A percentile compares a stretch with the other conserved stretches of the same genome.
These are phyloP conservation scores for Wilcoxina mikolae DNA, from an alignment of 495 filamentous ascomycete genomes.

Conservation along the genomic window DNA sequence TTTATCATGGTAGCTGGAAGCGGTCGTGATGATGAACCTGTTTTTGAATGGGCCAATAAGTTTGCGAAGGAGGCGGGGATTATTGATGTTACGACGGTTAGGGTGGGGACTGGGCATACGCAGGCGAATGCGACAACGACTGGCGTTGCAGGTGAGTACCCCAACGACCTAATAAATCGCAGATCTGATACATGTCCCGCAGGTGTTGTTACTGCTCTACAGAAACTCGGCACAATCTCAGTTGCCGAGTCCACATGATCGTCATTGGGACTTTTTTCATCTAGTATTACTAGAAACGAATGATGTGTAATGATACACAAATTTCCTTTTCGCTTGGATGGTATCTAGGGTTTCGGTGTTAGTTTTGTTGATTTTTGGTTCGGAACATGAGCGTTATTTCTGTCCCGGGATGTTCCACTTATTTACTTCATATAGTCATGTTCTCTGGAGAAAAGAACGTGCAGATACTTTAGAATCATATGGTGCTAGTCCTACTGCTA, in stretches of 20 bases:
- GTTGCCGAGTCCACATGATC: slow-evolving; percentile 5
- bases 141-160: slow-evolving; percentile 59
- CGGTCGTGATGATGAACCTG: slow-evolving; percentile 77
- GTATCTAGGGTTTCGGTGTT: no score
- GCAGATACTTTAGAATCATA: no score
- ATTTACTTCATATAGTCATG: no score
- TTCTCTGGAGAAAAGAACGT: no score
- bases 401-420: no score
- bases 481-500: no score
- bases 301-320: neutral
- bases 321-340: no score
- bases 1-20: slow-evolving; percentile 80
- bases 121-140: slow-evolving; percentile 73
- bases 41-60: slow-evolving; percentile 84
- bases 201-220: slow-evolving; percentile 33
- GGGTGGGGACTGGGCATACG: slow-evolving; percentile 68
- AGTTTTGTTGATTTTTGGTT: no score
- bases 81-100: slow-evolving; percentile 62
- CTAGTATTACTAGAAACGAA: neutral
- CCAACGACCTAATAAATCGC: slow-evolving; percentile 1
- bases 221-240: slow-evolving; percentile 29
- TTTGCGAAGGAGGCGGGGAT: slow-evolving; percentile 42
- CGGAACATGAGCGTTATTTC: no score
- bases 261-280: neutral
- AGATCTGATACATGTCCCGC: neutral